Base-by-base conservation (phyloP, 129 eudicot species). In the Flaveria ramosissima region DNA sequence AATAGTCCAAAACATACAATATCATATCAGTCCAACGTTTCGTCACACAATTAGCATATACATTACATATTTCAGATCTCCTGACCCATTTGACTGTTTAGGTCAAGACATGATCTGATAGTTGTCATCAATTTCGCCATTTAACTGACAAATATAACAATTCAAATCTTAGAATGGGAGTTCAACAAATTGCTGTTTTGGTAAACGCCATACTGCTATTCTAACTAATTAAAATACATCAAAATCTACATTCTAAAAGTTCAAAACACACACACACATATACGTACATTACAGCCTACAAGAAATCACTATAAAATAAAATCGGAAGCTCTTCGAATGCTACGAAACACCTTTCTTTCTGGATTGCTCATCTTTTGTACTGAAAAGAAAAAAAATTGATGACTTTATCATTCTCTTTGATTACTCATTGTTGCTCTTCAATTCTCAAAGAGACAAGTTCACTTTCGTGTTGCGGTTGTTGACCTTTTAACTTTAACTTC, bases 391-490 rank as follows among this genome's bases (percentile, higher is more conserved):
- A 32, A 57, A 50, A 72, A 6, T 63, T 24, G 3, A 71, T 36
- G 20, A 48, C 66, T 36, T 61, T 72, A 42, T 48, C 56, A 47
- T 50, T 21, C 46, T 63, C 15, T 62, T 62, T 32, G 20, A 63
- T 27, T 17, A 17, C 51, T 66, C 71, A 82, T 80, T 76, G 74
- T 74, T 21, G 85, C 76, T 84, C 92, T 73, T 90, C 88, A 2
- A 67, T 75, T 75, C 80, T 90, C 70, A 93, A 74, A 16, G 92
- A 80, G 43, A 86, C 89, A n/a, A 88, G 85, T 83, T 93, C 98
- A 73, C 97, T 87, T 73, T 93, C 98, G 55, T 86, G 89, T 57
- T 87, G 96, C 41, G 83, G 80, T 75, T 86, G 98, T 80, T 86
- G 92, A 43, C 88, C 84, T 88, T 88, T 86, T 60, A 84, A 41